These are phyloP conservation scores for Isabelozyma pseudorhagii DNA, from an alignment of 805 yeast species.

Conservation along the genomic window DNA sequence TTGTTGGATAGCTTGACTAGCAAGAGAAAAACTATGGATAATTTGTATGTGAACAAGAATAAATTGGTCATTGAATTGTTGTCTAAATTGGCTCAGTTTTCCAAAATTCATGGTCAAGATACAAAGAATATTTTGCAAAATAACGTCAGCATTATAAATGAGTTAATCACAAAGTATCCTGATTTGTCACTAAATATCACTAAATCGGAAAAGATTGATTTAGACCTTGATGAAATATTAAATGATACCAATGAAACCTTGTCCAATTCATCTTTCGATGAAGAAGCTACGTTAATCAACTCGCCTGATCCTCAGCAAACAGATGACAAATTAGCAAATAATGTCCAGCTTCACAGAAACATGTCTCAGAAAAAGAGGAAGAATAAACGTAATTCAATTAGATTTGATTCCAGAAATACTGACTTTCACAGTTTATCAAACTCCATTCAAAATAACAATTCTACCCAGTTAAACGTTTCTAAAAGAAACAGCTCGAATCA, in stretches of 20 bases:
- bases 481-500: constrained; percentile 8
- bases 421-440: constrained; percentile 4
- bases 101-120: constrained; percentile 49
- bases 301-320: constrained; percentile 9
- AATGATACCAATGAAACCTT: constrained; percentile 30
- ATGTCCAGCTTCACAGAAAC: constrained; percentile 4
- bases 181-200: constrained; percentile 29
- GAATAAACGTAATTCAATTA: constrained; percentile 31
- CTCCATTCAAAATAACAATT: constrained; percentile 6
- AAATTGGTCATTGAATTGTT: constrained; percentile 41
- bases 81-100: constrained; percentile 39
- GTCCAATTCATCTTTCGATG: constrained; percentile 29
- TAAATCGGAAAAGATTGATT: constrained; percentile 22
- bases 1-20: constrained; percentile 46
- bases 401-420: constrained; percentile 20
- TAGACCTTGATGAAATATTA: constrained; percentile 34
- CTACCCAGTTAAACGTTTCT: constrained; percentile 15
- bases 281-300: constrained; percentile 25
- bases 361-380: constrained; percentile 23
- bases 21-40: constrained; percentile 48
- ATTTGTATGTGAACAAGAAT: constrained; percentile 46
- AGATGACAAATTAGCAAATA: constrained; percentile 3
- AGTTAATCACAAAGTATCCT: constrained; percentile 34
- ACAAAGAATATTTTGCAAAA: constrained; percentile 43
- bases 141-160: constrained; percentile 43